A percentile compares a stretch with the other conserved stretches of the same genome.
Conservation (phyloP, 768 basidiomycete genomes). For the Russula emetica region DNA sequence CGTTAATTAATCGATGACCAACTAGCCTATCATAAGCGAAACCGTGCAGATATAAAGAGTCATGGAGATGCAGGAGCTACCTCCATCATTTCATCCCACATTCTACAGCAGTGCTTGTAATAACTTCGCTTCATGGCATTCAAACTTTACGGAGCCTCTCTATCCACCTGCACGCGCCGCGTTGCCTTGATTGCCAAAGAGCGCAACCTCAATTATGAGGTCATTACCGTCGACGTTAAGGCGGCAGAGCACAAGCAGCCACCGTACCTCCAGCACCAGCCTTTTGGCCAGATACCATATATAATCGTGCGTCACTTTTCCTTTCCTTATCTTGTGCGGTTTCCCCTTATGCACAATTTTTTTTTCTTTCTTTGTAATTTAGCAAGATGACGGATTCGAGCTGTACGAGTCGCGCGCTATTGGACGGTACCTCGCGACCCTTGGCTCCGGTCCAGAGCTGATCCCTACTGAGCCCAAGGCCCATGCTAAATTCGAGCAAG, state of each 20-base stretch:
- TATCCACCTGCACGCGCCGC: conserved; percentile 13
- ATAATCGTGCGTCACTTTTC: not conserved
- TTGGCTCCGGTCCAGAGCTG: conserved; percentile 30
- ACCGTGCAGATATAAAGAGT: not conserved
- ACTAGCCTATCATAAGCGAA: too few relatives aligned
- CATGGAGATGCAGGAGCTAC: not conserved
- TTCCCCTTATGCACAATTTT: not conserved
- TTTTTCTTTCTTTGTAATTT: not conserved
- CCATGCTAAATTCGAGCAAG: conserved; percentile 32
- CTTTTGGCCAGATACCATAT: conserved; percentile 24
- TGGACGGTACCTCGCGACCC: conserved; percentile 28
- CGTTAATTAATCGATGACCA: too few relatives aligned
- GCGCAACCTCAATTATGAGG: conserved; percentile 1
- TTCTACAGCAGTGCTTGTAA: not conserved
- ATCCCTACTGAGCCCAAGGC: conserved; percentile 29
- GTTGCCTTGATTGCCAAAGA: conserved; percentile 19
- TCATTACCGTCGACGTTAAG: not conserved
- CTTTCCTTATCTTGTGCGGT: not conserved
- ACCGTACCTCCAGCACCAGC: conserved; percentile 6
- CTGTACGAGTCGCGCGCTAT: conserved; percentile 34
- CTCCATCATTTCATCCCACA: not conserved
- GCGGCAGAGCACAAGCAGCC: conserved; percentile 9
- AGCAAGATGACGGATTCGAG: conserved; percentile 32
- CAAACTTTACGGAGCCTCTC: not conserved
- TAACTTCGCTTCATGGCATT: conserved; percentile 2